phyloP scores from a whole-genome alignment of 176 grass and related monocot species.

The Thalia dealbata region DNA sequence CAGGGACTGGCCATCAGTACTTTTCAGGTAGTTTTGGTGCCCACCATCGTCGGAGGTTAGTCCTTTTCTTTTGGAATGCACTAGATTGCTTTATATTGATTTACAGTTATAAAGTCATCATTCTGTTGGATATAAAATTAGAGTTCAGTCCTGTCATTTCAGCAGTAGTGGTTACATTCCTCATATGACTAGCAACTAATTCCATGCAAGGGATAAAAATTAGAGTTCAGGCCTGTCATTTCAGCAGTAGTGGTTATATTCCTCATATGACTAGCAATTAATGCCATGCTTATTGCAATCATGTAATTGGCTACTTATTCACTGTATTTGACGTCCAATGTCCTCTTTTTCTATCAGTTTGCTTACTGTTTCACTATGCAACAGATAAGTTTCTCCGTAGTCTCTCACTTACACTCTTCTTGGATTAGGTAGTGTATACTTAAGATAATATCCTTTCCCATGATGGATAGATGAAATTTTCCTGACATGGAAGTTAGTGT shows the following conservation, averaged over 20 bases:
- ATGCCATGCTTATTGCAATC: background rate
- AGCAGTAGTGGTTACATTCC: background rate
- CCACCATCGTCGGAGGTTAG: conserved; percentile 82
- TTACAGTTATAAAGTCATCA: background rate
- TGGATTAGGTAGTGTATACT: background rate
- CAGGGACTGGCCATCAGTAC: conserved; percentile 96
- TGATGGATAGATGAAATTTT: background rate
- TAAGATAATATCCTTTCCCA: background rate
- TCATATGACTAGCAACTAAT: too few relatives aligned
- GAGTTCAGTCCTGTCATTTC: background rate
- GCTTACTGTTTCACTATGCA: background rate
- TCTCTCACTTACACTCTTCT: background rate
- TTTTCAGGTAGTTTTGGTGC: conserved; percentile 91
- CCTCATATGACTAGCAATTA: background rate
- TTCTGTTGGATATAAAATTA: background rate
- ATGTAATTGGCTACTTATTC: background rate
- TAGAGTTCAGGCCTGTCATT: background rate
- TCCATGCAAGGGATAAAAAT: background rate
- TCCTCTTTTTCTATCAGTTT: background rate
- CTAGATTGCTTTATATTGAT: background rate
- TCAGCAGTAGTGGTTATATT: background rate
- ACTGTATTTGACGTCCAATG: background rate
- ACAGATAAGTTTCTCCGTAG: background rate
- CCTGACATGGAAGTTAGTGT: too few relatives aligned
- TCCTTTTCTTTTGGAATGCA: conserved; percentile 12